Base-by-base conservation (phyloP, 306 rosid species). In the Sicyos baderoa region DNA sequence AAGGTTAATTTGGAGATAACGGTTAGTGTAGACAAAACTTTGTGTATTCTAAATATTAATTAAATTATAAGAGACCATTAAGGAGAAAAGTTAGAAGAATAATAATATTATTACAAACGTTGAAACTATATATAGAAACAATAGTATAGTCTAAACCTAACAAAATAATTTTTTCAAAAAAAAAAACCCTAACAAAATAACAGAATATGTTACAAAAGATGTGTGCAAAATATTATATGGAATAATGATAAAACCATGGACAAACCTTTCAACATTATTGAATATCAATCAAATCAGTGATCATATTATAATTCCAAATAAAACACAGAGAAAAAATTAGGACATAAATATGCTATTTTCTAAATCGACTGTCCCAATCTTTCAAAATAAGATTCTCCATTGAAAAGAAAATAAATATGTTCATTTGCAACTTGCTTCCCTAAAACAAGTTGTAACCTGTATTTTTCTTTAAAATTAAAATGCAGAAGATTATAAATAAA, bases 401-500 rank as follows among this genome's bases (percentile, higher is more conserved):
- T n/a, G 50, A 62, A 62, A 25, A 17, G 9, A 62, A 62, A 62
- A 37, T 62, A 6, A 40, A 62, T 35, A 62, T 17, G 1, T 62
- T 44, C 35, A 44, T 42, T 19, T 64, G 53, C 70, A 64, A 64
- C 35, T 42, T 64, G 70, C 35, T 64, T 64, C 70, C 70, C 18
- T 64, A 64, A 64, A 19, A 42, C 53, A 21, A 64, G 70, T 42
- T 29, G 18, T 9, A 64, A 18, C 18, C 4, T 11, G 9, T 44
- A 9, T n/a, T n/a, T 17, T 35, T 29, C 44, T 16, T 16, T 2
- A 48, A 13, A 59, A 29, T 56, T 56, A 11, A 54, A 56, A 56
- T 56, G 21, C 0, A 4, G 9, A 59, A 16, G 13, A 16, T 58
- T 58, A 15, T 15, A 23, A 23, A 59, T n/a, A 62, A 18, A 40